These are phyloP conservation scores for Camellia oleifera DNA, from an alignment of 179 eudicot species.

Conservation along the genomic window DNA sequence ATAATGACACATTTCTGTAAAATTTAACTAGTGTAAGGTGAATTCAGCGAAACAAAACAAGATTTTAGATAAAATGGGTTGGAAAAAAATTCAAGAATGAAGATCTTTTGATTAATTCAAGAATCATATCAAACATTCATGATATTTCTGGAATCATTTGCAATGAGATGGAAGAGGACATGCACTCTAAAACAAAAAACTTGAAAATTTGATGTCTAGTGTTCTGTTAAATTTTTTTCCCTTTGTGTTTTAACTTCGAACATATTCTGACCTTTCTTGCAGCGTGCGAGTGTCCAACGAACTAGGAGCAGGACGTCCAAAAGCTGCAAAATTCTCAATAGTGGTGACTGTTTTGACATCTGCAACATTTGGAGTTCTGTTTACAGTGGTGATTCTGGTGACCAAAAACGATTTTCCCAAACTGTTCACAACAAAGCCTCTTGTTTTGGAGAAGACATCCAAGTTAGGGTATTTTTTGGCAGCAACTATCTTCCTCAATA, in stretches of 20 bases:
- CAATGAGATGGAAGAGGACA: too few relatives aligned
- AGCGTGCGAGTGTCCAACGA: slow-evolving; percentile 44
- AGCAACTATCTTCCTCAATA: slow-evolving; percentile 48
- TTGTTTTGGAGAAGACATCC: slow-evolving; percentile 36
- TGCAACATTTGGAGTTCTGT: slow-evolving; percentile 38
- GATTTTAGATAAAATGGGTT: background rate
- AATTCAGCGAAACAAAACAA: background rate
- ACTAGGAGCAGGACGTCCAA: slow-evolving; percentile 39
- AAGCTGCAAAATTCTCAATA: slow-evolving; percentile 35
- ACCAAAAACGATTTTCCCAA: slow-evolving; percentile 31
- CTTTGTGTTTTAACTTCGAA: background rate
- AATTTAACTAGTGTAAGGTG: background rate
- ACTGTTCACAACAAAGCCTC: slow-evolving; percentile 31
- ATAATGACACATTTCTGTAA: background rate
- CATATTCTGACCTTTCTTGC: slow-evolving; percentile 30
- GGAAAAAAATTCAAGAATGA: background rate
- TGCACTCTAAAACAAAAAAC: too few relatives aligned
- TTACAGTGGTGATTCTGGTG: slow-evolving; percentile 24
- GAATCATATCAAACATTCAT: too few relatives aligned
- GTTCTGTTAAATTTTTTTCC: background rate
- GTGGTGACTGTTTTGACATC: slow-evolving; percentile 28
- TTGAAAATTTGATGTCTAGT: background rate
- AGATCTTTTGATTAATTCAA: too few relatives aligned
- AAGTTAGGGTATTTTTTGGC: slow-evolving; percentile 45
- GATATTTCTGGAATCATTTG: too few relatives aligned